A percentile compares a stretch with the other conserved stretches of the same genome.
These are phyloP conservation scores for Pichia ethanolica DNA, from an alignment of 805 yeast species.

Conservation along the genomic window DNA sequence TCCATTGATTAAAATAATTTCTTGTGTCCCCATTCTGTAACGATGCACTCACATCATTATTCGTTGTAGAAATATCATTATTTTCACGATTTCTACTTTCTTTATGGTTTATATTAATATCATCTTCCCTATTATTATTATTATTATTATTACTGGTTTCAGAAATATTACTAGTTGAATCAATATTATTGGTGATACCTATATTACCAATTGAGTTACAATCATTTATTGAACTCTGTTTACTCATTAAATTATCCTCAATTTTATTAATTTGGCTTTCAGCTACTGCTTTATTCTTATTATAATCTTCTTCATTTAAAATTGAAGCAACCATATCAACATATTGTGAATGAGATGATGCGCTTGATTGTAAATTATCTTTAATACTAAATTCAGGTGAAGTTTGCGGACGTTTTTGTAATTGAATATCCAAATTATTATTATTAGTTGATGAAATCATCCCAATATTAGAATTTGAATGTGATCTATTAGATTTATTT, in stretches of 20 bases:
- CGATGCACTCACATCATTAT: neutral
- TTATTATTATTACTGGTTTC: neutral
- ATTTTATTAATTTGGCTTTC: neutral
- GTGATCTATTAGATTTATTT: neutral
- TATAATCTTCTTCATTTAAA: slow-evolving; percentile 4
- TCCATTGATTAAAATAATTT: neutral
- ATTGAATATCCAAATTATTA: neutral
- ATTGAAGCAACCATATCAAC: slow-evolving; percentile 14
- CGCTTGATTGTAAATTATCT: neutral
- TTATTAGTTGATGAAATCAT: too few relatives aligned
- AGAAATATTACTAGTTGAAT: neutral
- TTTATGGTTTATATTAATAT: neutral
- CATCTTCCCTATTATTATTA: neutral
- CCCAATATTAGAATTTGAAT: neutral
- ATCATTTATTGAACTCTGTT: neutral
- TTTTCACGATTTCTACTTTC: neutral
- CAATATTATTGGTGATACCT: slow-evolving; percentile 6
- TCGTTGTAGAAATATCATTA: neutral
- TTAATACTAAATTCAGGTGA: neutral
- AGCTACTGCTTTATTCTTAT: neutral
- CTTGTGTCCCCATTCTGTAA: neutral
- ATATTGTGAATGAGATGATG: slow-evolving; percentile 8
- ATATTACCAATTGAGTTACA: slow-evolving; percentile 4
- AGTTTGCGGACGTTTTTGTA: slow-evolving; percentile 6
- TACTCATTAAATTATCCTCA: neutral